Evolutionary conservation across 768 basidiomycete species (phyloP), one percentile per base, ranked within the genome.

Genomic region (Hygrocybe coccinea): DNA sequence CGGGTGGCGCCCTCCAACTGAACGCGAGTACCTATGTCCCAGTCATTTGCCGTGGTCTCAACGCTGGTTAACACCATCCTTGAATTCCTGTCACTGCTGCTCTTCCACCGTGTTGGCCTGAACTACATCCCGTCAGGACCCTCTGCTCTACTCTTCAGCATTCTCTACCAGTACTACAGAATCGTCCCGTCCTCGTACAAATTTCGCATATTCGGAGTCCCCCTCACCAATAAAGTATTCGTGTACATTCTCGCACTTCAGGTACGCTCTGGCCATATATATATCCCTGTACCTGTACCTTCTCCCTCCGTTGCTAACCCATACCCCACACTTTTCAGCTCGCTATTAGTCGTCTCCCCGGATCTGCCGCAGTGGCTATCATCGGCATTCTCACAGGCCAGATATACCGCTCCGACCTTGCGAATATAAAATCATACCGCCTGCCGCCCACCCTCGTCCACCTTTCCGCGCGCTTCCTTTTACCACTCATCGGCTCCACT

Each of bases 41-140:
- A 94, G 91, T 92, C 91, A 2, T 94, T 89, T 65, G 71, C 80
- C n/a, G 69, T 87, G 25, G 78, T 91, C 24, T 84, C 88, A 5
- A 72, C 79, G 2, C 56, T 89, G 43, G 66, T 91, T 22, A 80
- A 85, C 6, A 89, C 86, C 2, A 70, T 87, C 9, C 57, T 89
- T 11, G 85, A 90, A 60, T 84, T 94, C 59, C 57, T 80, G 2
- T 70, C 81, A 2, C 74, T 93, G 52, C 69, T 94, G 21, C 57
- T 86, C 5, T 77, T 91, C 55, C 78, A 89, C 60, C 78, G 80
- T 36, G 54, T 84, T 15, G 85, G 89, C 3, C 66, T 94, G 54
- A 91, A 91, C 60, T 74, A 81, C 56, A 81, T 94, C 34, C 82
- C 90, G 1, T 69, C 88, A 34, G 93, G 93, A 2, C 87, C 90